A percentile compares a stretch with the other conserved stretches of the same genome.
Evolutionary conservation across 2,329 filamentous ascomycete genomes (phyloP).

Genomic region (Claviceps paspali): DNA sequence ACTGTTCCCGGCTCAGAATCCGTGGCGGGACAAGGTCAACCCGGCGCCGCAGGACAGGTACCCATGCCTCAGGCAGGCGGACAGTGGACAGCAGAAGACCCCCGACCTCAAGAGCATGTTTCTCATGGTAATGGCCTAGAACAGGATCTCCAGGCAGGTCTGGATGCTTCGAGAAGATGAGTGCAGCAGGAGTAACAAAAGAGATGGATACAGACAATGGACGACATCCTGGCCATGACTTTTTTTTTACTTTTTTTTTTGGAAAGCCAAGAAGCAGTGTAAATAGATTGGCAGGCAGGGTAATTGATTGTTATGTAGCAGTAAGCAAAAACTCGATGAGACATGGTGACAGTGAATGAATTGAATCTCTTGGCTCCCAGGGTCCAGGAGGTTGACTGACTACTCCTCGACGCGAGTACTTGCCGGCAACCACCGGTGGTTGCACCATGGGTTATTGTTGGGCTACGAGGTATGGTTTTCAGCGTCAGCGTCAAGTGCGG

Average conservation of each 20-base stretch:
- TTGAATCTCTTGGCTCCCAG: too few species aligned
- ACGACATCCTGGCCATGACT: not conserved
- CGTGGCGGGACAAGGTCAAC: constrained; percentile 21
- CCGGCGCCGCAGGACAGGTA: constrained; percentile 26
- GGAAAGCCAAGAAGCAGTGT: not conserved
- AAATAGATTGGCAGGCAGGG: not conserved
- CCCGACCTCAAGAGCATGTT: constrained; percentile 43
- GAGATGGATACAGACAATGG: not conserved
- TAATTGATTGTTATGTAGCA: too few species aligned
- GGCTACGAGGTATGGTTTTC: too few species aligned
- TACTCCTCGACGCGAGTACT: too few species aligned
- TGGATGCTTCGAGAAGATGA: constrained; percentile 16
- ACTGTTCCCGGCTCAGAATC: constrained; percentile 28
- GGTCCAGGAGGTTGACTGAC: too few species aligned
- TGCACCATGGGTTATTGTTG: too few species aligned
- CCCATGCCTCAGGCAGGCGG: constrained; percentile 34
- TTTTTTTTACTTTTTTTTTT: too few species aligned
- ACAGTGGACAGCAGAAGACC: constrained; percentile 45
- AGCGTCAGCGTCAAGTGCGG: too few species aligned
- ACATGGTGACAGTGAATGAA: not conserved
- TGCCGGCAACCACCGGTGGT: too few species aligned
- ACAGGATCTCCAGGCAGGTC: constrained; percentile 39
- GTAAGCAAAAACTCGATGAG: too few species aligned
- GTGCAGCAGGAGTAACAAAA: too few species aligned
- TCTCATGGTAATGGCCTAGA: constrained; percentile 35